Evolutionary conservation across 768 basidiomycete species (phyloP).

Genomic region (Austroboletus eburneus): DNA sequence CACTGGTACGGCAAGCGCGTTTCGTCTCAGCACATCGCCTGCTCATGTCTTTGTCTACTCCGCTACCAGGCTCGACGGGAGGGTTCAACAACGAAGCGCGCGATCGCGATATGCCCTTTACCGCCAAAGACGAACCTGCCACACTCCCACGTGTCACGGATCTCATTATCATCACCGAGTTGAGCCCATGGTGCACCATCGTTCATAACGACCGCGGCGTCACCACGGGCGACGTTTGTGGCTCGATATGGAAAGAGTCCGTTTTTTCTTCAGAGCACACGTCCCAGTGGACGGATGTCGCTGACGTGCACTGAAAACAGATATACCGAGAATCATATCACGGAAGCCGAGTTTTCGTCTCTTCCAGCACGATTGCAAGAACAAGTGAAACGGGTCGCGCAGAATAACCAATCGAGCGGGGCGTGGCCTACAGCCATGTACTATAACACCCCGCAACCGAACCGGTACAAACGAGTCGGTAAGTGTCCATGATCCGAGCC

Average conservation of each 20-base stretch:
- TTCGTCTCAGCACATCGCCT: neutral
- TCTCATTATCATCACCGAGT: constrained; percentile 53
- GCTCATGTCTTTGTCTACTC: neutral
- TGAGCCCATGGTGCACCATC: constrained; percentile 77
- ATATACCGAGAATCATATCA: constrained; percentile 64
- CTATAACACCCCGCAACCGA: constrained; percentile 42
- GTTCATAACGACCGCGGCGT: constrained; percentile 70
- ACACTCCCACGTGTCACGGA: constrained; percentile 63
- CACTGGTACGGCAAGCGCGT: constrained; percentile 43
- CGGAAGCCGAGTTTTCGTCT: constrained; percentile 59
- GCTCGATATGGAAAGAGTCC: constrained; percentile 72
- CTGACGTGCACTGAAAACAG: constrained; percentile 34
- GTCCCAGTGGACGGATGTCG: too few relatives aligned
- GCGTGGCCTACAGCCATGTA: constrained; percentile 39
- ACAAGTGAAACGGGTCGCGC: constrained; percentile 60
- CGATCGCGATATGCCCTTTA: constrained; percentile 54
- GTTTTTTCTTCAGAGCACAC: constrained; percentile 28
- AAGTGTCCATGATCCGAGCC: constrained; percentile 23
- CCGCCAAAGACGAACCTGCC: constrained; percentile 57
- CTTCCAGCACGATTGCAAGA: constrained; percentile 67
- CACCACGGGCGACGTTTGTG: constrained; percentile 72
- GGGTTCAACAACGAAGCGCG: constrained; percentile 60
- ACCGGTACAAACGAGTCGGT: constrained; percentile 62
- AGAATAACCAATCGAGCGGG: constrained; percentile 30
- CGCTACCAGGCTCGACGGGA: constrained; percentile 47